phyloP scores from a whole-genome alignment of 163 green algal species.

The Chlamydomonas reinhardtii region DNA sequence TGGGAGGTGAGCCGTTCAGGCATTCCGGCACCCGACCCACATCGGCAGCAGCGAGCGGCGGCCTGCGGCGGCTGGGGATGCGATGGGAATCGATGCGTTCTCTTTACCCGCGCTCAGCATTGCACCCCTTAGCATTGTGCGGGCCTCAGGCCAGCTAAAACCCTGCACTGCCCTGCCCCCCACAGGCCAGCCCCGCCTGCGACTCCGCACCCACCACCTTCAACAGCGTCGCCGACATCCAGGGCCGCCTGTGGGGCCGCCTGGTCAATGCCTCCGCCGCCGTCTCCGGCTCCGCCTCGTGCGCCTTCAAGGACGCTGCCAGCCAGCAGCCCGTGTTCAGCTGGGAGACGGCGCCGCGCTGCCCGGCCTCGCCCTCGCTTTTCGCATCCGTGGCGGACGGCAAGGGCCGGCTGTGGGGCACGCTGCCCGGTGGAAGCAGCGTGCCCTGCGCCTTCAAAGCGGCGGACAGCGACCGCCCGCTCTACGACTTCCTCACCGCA shows the following conservation, averaged over 20 bases:
- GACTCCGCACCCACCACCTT: constrained; percentile 1
- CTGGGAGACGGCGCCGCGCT: constrained; percentile 44
- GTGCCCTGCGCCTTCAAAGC: constrained; percentile 34
- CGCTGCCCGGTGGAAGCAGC: no score
- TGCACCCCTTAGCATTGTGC: no score
- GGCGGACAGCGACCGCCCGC: constrained; percentile 30
- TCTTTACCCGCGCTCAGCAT: no score
- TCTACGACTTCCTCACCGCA: constrained; percentile 46
- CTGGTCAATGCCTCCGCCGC: background rate
- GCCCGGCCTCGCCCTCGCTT: background rate
- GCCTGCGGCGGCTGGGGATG: no score
- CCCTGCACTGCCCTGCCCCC: background rate
- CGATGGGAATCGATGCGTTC: no score
- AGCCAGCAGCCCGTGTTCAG: constrained; percentile 12
- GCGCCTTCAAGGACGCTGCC: constrained; percentile 24
- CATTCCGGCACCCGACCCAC: no score
- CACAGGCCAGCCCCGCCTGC: constrained; percentile 29
- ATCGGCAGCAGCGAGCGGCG: no score
- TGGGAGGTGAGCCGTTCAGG: background rate
- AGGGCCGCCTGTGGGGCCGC: constrained; percentile 19
- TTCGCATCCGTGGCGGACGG: background rate
- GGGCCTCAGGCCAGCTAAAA: no score
- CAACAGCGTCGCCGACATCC: constrained; percentile 22
- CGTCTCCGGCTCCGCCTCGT: background rate
- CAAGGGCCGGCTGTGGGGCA: constrained; percentile 13